phyloP scores from a whole-genome alignment of 805 yeast genomes.

The Ogataea pini region DNA sequence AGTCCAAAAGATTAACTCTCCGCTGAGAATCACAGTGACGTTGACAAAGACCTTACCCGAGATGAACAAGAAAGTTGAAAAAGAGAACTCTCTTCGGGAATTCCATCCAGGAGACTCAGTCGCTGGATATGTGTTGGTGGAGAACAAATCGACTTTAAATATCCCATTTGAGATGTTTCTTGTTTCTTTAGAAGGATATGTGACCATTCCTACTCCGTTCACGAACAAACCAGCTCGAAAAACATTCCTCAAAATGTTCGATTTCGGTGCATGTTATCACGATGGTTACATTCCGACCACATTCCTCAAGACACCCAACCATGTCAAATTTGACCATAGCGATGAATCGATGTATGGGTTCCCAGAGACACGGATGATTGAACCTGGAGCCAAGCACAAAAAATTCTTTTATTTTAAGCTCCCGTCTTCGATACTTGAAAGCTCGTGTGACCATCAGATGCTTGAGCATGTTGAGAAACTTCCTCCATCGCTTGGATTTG shows the following conservation, averaged over 20 bases:
- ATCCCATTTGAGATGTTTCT: conserved; percentile 61
- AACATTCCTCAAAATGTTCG: conserved; percentile 50
- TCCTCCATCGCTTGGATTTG: conserved; percentile 44
- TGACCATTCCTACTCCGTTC: conserved; percentile 22
- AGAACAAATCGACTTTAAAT: conserved; percentile 39
- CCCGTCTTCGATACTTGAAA: conserved; percentile 52
- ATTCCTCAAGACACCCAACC: conserved; percentile 21
- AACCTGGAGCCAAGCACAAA: conserved; percentile 50
- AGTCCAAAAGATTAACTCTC: conserved; percentile 22
- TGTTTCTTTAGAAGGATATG: conserved; percentile 52
- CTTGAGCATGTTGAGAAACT: conserved; percentile 34
- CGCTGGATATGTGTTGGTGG: conserved; percentile 51
- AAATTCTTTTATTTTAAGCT: conserved; percentile 58
- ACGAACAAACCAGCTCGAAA: conserved; percentile 19
- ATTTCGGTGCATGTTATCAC: conserved; percentile 48
- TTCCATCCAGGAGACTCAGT: conserved; percentile 65
- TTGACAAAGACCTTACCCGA: conserved; percentile 47
- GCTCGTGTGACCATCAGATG: conserved; percentile 45
- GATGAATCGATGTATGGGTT: conserved; percentile 40
- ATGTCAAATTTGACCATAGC: conserved; percentile 16
- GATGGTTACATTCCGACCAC: conserved; percentile 35
- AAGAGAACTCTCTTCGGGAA: conserved; percentile 44
- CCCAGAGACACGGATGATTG: conserved; percentile 41
- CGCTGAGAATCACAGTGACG: conserved; percentile 22
- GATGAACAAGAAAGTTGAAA: conserved; percentile 23